A percentile compares a stretch with the other conserved stretches of the same genome.
These are phyloP conservation scores for Orbilia quercus DNA, from an alignment of 2,329 filamentous ascomycete genomes.

Conservation along the genomic window DNA sequence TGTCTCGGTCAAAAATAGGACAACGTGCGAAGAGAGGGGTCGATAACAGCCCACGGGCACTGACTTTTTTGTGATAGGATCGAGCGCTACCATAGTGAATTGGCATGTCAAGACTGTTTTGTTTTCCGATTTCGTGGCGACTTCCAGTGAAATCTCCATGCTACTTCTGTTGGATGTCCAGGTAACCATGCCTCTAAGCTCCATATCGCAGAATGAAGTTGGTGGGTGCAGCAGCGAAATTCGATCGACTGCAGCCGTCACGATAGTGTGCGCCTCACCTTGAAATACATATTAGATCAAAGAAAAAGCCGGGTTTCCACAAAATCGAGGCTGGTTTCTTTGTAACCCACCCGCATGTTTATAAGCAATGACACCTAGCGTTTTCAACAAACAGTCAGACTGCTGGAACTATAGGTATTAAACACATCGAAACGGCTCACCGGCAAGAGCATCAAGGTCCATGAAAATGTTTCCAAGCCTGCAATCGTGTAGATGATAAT, in stretches of 20 bases:
- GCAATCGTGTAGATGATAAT: background rate
- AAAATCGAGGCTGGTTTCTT: background rate
- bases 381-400: slow-evolving; percentile 7
- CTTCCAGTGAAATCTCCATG: slow-evolving; percentile 77
- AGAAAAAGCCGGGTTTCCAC: background rate
- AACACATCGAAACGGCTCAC: slow-evolving; percentile 12
- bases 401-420: background rate
- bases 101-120: slow-evolving; percentile 77
- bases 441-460: slow-evolving; percentile 81
- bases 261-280: slow-evolving; percentile 66
- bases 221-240: slow-evolving; percentile 75
- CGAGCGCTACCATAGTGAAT: slow-evolving; percentile 81
- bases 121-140: slow-evolving; percentile 67
- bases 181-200: slow-evolving; percentile 72
- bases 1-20: too few relatives aligned
- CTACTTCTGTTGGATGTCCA: slow-evolving; percentile 70
- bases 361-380: slow-evolving; percentile 74
- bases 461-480: slow-evolving; percentile 79
- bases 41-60: slow-evolving; percentile 1
- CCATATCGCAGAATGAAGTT: slow-evolving; percentile 80
- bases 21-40: slow-evolving; percentile 20
- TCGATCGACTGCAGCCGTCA: slow-evolving; percentile 67
- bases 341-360: slow-evolving; percentile 73
- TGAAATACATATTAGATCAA: background rate
- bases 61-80: slow-evolving; percentile 74